Evolutionary conservation across 768 basidiomycete species (phyloP).

Genomic region (Lentinula sp.): DNA sequence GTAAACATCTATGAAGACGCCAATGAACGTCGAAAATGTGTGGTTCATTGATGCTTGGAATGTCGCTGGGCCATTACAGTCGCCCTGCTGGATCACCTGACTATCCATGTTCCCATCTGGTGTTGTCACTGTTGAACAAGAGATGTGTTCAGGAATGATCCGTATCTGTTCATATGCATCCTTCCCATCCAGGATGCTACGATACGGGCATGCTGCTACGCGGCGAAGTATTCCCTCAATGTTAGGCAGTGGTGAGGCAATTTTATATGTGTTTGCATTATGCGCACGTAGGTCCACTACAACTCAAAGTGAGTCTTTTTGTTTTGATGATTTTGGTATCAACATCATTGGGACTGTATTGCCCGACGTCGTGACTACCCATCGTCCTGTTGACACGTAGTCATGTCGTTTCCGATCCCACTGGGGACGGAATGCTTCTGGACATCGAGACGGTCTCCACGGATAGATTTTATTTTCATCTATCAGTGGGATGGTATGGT

Average conservation of each 20-base stretch:
- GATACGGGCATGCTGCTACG: too few species aligned
- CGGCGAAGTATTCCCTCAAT: too few species aligned
- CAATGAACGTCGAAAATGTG: too few species aligned
- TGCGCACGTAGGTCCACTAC: constrained; percentile 21
- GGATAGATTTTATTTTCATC: too few species aligned
- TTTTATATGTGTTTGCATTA: constrained; percentile 25
- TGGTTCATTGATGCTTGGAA: too few species aligned
- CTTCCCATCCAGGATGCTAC: too few species aligned
- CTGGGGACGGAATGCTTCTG: too few species aligned
- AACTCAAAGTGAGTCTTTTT: constrained; percentile 14
- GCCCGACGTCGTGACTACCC: constrained; percentile 16
- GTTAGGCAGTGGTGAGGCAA: constrained; percentile 11
- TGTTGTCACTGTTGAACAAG: constrained; percentile 21
- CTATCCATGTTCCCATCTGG: constrained; percentile 41
- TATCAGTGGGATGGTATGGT: too few species aligned
- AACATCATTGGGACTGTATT: constrained; percentile 23
- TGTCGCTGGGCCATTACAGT: too few species aligned
- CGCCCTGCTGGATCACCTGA: constrained; percentile 24
- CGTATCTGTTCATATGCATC: constrained; percentile 37
- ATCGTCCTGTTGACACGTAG: constrained; percentile 8
- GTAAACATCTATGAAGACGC: too few species aligned
- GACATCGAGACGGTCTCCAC: too few species aligned
- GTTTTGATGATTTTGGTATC: constrained; percentile 16
- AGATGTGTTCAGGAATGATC: constrained; percentile 22
- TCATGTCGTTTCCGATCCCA: too few species aligned